A percentile compares a stretch with the other conserved stretches of the same genome.
Conservation (phyloP, 2,329 filamentous ascomycete genomes). For the Hirsutella minnesotensis region DNA sequence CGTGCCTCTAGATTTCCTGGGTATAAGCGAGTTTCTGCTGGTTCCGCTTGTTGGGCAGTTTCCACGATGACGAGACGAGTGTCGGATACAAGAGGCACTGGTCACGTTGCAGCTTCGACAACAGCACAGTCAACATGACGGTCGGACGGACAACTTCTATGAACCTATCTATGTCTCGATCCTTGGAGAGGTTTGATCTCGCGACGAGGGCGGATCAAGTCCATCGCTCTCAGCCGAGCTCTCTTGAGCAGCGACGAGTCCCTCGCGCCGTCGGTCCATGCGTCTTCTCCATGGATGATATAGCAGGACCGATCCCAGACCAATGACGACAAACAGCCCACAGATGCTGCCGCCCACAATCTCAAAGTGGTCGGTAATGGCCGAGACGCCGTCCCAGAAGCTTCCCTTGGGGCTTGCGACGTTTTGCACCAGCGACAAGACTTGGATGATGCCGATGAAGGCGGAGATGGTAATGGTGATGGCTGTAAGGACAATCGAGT, state of each 20-base stretch:
- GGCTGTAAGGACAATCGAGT: conserved; percentile 75
- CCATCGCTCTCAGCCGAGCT: background rate
- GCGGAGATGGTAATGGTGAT: conserved; percentile 76
- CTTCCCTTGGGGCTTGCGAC: conserved; percentile 58
- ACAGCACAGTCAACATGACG: too few relatives aligned
- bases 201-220: background rate
- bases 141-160: too few relatives aligned
- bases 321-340: conserved; percentile 69
- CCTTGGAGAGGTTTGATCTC: background rate
- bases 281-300: conserved; percentile 68
- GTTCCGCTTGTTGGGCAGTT: too few relatives aligned
- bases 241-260: conserved; percentile 4
- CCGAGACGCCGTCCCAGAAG: conserved; percentile 87
- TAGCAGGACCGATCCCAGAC: conserved; percentile 56
- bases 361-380: conserved; percentile 70
- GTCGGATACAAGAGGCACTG: too few relatives aligned
- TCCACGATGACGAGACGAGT: too few relatives aligned
- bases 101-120: too few relatives aligned
- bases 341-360: conserved; percentile 81
- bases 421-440: conserved; percentile 67
- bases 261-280: conserved; percentile 18
- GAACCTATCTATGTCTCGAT: background rate
- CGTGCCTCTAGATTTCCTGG: too few relatives aligned
- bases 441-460: conserved; percentile 76
- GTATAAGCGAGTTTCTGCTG: too few relatives aligned